Percentiles rank a stretch among this genome's conserved stretches.
phyloP scores from a whole-genome alignment of 257 asterid species.

The Sherardia arvensis region DNA sequence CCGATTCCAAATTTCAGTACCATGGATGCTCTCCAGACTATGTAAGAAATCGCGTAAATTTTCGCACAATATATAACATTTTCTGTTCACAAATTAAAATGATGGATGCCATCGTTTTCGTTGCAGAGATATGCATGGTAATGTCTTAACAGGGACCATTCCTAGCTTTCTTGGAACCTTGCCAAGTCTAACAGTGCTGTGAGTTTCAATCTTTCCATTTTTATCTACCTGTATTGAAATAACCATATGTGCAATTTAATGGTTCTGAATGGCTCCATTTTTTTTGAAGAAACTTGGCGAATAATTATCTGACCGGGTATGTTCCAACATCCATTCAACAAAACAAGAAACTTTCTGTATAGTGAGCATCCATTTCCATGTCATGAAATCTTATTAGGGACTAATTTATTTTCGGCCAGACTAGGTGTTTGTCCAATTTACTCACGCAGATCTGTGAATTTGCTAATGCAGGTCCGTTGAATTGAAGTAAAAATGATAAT shows the following conservation, averaged over 20 bases:
- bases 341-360: conserved; percentile 25
- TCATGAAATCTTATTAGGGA: too few species aligned
- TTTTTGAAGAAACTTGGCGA: conserved; percentile 32
- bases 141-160: conserved; percentile 23
- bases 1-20: conserved; percentile 26
- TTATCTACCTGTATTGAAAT: too few species aligned
- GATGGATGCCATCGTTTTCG: not conserved
- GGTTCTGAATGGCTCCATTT: not conserved
- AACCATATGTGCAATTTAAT: too few species aligned
- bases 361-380: conserved; percentile 20
- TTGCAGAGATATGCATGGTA: conserved; percentile 35
- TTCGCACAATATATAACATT: not conserved
- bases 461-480: too few species aligned
- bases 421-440: too few species aligned
- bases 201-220: too few species aligned
- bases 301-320: conserved; percentile 26
- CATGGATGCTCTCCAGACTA: conserved; percentile 43
- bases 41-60: conserved; percentile 17
- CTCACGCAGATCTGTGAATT: too few species aligned
- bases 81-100: not conserved
- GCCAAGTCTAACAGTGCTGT: conserved; percentile 36
- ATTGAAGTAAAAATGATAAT: too few species aligned
- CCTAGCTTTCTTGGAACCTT: conserved; percentile 37
- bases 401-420: too few species aligned
- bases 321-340: conserved; percentile 36